Base-by-base conservation (phyloP, 139 green algal species). In the Zygnema cylindricum region DNA sequence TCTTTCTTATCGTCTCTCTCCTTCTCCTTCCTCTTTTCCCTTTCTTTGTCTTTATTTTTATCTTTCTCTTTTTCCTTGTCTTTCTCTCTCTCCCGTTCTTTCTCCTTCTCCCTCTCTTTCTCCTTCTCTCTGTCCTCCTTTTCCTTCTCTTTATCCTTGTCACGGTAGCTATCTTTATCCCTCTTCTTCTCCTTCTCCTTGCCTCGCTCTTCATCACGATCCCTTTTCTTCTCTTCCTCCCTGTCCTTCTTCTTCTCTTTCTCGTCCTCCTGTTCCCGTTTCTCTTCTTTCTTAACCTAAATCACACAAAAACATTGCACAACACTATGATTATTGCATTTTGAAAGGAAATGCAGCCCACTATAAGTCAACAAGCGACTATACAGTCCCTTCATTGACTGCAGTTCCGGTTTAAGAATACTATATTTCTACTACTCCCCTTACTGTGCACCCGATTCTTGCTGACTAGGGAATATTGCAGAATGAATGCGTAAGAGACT, bases 241-340 rank as follows among this genome's bases (percentile, higher is more conserved):
- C 81, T 76, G 25, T 86, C 42, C 1, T 49, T 55, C 42, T 87
- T 87, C 54, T 87, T 71, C 23, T 87, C 82, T 73, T 89, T 89
- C 76, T 88, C 36, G 33, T 88, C 57, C 30, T 89, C 57, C 22
- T 73, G 41, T 73, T 89, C 76, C 76, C 85, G 57, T 77, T 89
- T 49, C 49, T 86, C 69, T 73, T 71, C 75, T 7, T 40, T 63
- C 54, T 89, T 87, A 30, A 36, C 43, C 86, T 90, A 55, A 89
- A n/a, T n/a, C n/a, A n/a, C n/a, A n/a, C 49, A 63, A 63, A 7
- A 63, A 63, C 49, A 63, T n/a, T n/a, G n/a, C n/a, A n/a, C n/a
- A n/a, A n/a, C n/a, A n/a, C n/a, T n/a, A n/a, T n/a, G n/a, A n/a
- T n/a, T n/a, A n/a, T n/a, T n/a, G n/a, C n/a, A n/a, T n/a, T n/a